Percentiles rank a stretch among this genome's conserved stretches.
Conservation (phyloP, 371 early-diverging fungal species). For the Mortierella sp. region DNA sequence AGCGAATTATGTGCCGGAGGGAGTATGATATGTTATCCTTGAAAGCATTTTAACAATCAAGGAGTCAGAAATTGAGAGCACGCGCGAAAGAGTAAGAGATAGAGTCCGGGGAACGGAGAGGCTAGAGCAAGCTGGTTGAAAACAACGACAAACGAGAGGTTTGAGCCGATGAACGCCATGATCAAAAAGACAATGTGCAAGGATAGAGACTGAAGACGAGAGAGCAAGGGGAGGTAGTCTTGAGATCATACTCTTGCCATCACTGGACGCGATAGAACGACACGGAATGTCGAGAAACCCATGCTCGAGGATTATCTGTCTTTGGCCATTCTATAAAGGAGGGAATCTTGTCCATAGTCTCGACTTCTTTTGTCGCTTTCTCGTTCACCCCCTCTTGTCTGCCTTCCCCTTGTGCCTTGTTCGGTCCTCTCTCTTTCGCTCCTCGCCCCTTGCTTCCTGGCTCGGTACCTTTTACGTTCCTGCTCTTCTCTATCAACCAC, state of each 20-base stretch:
- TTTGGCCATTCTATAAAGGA: no score
- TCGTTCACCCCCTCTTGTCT: background rate
- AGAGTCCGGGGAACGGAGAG: background rate
- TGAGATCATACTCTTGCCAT: no score
- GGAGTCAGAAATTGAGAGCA: conserved; percentile 1
- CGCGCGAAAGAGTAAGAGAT: background rate
- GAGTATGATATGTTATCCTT: background rate
- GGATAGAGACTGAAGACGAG: no score
- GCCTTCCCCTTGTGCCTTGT: background rate
- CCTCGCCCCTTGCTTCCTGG: background rate
- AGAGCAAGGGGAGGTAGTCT: no score
- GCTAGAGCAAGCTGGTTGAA: background rate
- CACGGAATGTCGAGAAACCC: no score
- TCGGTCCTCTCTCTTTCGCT: background rate
- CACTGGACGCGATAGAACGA: no score
- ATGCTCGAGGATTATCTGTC: no score
- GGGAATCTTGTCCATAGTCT: no score
- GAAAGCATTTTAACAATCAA: conserved; percentile 1
- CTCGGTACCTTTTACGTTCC: background rate
- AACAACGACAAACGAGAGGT: no score
- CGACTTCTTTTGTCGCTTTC: background rate
- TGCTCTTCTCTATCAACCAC: no score
- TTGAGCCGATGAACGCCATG: no score
- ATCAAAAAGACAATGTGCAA: no score
- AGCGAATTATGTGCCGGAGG: background rate